Base-by-base conservation (phyloP, 257 asterid species). In the Lantana camara region DNA sequence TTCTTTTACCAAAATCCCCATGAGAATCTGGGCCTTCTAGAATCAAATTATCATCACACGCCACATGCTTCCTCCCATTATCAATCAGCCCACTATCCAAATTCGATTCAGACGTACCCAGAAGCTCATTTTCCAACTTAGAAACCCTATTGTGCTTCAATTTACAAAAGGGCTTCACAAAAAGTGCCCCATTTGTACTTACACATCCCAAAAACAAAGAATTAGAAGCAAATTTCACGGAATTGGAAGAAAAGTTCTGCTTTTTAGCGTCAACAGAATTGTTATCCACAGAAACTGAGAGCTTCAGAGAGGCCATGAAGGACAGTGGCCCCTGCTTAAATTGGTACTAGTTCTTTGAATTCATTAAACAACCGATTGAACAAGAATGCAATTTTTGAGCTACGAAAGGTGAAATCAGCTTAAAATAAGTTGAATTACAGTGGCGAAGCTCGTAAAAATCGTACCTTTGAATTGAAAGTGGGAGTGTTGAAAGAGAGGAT, bases 261-360 rank as follows among this genome's bases (percentile, higher is more conserved):
- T 77, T 83, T 56, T 57, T 85, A 69, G 79, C 52, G 21, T 83
- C 92, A 49, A 27, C 75, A 42, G 78, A 82, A 71, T 41, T 74
- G 73, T 48, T 77, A 47, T 88, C 94, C 12, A 84, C 45, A 62
- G 77, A 73, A 48, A 80, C 49, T 16, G 80, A 45, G 27, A 83
- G 81, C 67, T 80, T 86, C 66, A 89, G 75, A 73, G 90, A 81
- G 77, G 95, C 87, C 96, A 86, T 86, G 41, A 47, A 54, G 15
- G 2, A 42, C 60, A 59, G 2, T 56, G 75, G 77, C 77, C 80
- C 61, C 73, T 58, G 63, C 72, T 61, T 59, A 53, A 59, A 49
- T 57, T 38, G 23, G 34, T 34, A 52, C 65, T 57, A 57, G 23
- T 32, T 57, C 54, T 68, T 59, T 19, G 62, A 65, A 30, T 57